Evolutionary conservation across 1,284 basidiomycete genomes (phyloP), one percentile per base, ranked within the genome.

Genomic region (Dichomitus squalens): DNA sequence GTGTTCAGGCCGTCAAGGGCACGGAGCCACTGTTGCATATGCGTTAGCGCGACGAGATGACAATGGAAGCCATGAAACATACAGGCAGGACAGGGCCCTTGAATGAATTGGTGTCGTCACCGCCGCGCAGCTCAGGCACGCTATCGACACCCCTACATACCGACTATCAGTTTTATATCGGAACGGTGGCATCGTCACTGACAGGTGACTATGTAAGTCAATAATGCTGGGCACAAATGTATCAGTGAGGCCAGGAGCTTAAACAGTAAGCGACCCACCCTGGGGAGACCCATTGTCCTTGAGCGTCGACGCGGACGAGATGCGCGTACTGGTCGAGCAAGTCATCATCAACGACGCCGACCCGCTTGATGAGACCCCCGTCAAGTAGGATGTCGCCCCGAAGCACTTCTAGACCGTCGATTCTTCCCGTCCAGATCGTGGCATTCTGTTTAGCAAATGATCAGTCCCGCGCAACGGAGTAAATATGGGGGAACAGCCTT

Each of bases 381-480:
- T 82, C 80, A 38, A 87, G 57, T 14, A 84, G 73, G 18, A 86
- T 70, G 59, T 85, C 83, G 16, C 80, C 83, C 20, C 67, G 59
- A 16, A 85, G 55, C 29, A 83, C 72, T 57, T 85, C 75, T 1
- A 79, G 79, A 21, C 83, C 85, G 49, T 83, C 79, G 40, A 74
- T 66, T 34, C 64, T 64, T n/a, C 84, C 84, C 0, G 85, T 93
- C 85, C 86, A 88, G 14, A 89, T 71, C 1, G 80, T 85, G 3
- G 79, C 86, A 60, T 88, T 88, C 63, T 73, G 71, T 79, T 25
- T 4, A 31, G 11, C n/a, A 4, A 25, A 33, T 14, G 7, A 35
- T 40, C 23, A 36, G 46, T 18, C 14, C 16, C 25, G 4, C 16
- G 11, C 8, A 18, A 8, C 25, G n/a, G 4, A n/a, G 21, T 21